Base-by-base conservation (phyloP, 495 filamentous ascomycete genomes). In the Xylaria palmicola region DNA sequence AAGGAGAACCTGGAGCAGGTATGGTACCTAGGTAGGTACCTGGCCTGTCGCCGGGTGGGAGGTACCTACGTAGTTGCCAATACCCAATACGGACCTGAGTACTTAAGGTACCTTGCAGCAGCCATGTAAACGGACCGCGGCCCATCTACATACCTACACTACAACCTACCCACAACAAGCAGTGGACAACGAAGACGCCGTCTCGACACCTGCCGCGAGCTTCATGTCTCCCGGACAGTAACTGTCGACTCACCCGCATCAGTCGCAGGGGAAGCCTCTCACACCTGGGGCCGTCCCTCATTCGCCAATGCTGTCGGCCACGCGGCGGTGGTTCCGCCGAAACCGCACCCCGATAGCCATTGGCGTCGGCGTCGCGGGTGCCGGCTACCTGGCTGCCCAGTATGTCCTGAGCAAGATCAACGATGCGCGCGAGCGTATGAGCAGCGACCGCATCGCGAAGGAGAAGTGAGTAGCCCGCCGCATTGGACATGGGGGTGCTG, bases 391-490 rank as follows among this genome's bases (percentile, higher is more conserved):
- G 59, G 93, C 90, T 27, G 91, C 89, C 20, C 89, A 95, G 76
- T 98, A 97, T 88, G 86, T 96, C 53, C 63, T 96, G 66, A 84
- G 80, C 59, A 98, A 96, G 83, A 85, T 98, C 61, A 88, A 88
- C 32, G 92, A 98, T 73, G 90, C 93, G 56, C 85, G 91, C 62
- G 91, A 97, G 79, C 92, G 93, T 69, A 93, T 96, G 90, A 94
- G 86, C 72, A 90, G 89, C 75, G 95, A 98, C 66, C 86, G 92
- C 57, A 94, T 97, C 71, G 91, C 95, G 44, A 89, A 89, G 65
- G 94, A 98, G 75, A 98, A 98, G 94, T 97, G 77, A 68, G 86
- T 76, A 1, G 30, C 17, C 24, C 7, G 3, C 9, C 13, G n/a
- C 30, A 22, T 32, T 4, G 26, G 22, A 10, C 15, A 54, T n/a